Evolutionary conservation across 1,284 basidiomycete species (phyloP).

Genomic region (Cryptococcus sp.): DNA sequence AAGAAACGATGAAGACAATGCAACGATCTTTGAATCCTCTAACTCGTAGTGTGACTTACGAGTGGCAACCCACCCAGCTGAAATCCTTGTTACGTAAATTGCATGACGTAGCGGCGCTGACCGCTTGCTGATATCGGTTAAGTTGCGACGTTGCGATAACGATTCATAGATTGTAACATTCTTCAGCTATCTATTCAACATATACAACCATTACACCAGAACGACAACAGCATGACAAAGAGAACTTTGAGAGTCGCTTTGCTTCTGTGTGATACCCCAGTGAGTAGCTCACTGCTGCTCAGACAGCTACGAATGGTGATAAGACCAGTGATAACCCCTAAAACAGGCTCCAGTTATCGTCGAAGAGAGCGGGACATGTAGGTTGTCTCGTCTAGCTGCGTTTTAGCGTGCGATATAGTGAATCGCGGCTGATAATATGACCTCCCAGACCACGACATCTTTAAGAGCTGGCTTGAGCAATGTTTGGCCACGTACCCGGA

Average conservation of each 20-base stretch:
- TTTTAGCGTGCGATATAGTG: neutral
- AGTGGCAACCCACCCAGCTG: too few relatives aligned
- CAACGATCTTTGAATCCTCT: too few relatives aligned
- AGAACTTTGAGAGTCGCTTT: constrained; percentile 46
- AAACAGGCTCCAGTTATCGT: constrained; percentile 44
- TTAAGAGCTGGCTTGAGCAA: constrained; percentile 46
- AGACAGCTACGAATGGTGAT: neutral
- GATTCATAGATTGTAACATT: neutral
- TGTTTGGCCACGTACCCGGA: constrained; percentile 45
- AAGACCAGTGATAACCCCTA: neutral
- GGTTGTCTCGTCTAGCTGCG: constrained; percentile 5
- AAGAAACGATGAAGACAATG: neutral
- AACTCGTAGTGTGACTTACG: too few relatives aligned
- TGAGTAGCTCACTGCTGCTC: constrained; percentile 20
- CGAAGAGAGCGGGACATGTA: constrained; percentile 48
- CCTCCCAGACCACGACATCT: constrained; percentile 51
- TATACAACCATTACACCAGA: neutral
- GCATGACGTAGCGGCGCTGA: too few relatives aligned
- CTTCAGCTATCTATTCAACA: neutral
- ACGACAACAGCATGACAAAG: constrained; percentile 19
- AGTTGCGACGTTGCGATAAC: too few relatives aligned
- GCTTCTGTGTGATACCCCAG: constrained; percentile 52
- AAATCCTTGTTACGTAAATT: too few relatives aligned
- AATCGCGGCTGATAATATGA: constrained; percentile 1
- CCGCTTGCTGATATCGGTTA: too few relatives aligned